Base-by-base conservation (phyloP, 257 asterid species). In the Lycium barbarum region DNA sequence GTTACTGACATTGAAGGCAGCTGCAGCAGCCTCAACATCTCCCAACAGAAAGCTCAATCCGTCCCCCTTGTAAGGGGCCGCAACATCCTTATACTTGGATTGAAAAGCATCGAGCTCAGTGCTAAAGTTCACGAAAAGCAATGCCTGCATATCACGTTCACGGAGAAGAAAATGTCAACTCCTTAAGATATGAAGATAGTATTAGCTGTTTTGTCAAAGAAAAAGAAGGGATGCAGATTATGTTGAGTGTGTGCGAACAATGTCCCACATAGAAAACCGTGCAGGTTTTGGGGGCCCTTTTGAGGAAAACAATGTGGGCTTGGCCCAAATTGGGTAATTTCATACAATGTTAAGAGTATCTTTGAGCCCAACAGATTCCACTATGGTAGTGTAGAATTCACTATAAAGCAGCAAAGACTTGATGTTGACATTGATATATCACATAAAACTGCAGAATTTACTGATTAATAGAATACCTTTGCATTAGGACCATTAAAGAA, bases 21-120 rank as follows among this genome's bases (percentile, higher is more conserved):
- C 87, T 74, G 85, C 89, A 84, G 95, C 74, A 81, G 87, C 61
- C 18, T 94, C 93, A 73, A 85, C 88, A 86, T 95, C 99, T 13
- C 97, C 98, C 81, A 95, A 86, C 88, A 95, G 82, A 88, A 95
- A 95, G 68, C 91, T 89, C 82, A 94, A 40, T 83, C 94, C 97
- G 86, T 93, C 89, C 36, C 90, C 94, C 86, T 95, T 92, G 91
- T 89, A 89, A 59, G 79, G 87, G 79, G 89, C 83, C 3, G 99
- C 98, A 79, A 89, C 95, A 20, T 91, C 93, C 87, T 88, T 91
- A 67, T 92, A 94, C 61, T 87, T 93, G 15, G 91, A 63, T 74
- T 88, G 83, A 90, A 93, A 95, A 17, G 91, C 86, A 43, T 92
- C 93, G 1, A 86, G 90, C 83, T 93, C 97, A 54, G 80, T 84